Evolutionary conservation across 2,329 filamentous ascomycete species (phyloP), one percentile per base, ranked within the genome.

Genomic region (Hawksworthiomyces lignivorus): DNA sequence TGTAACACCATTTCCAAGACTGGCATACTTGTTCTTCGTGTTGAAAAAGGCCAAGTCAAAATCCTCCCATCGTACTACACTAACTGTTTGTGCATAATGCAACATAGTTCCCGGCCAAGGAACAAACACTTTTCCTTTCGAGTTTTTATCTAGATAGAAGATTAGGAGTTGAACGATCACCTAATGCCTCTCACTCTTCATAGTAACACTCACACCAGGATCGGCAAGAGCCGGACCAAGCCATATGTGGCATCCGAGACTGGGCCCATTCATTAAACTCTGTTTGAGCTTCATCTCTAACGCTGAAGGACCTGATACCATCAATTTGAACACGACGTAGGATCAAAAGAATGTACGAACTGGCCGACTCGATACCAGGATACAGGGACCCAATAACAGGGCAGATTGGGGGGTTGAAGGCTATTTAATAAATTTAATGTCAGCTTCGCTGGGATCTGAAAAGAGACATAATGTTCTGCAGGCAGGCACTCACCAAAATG

Each of bases 331-430:
- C 35, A 7, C 72, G 72, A 27, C 52, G 54, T 27, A 74, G 66
- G 17, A 65, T 56, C 21, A 62, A 57, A 7, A 70, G 57, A 41
- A 76, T 67, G 55, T 73, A 73, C 40, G 43, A 28, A 31, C 31
- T 28, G 15, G 39, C 29, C 12, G 39, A 26, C 38, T 49, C 40
- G 31, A 50, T 24, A 4, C 21, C 22, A 11, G 36, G 26, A 4
- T 28, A 20, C 3, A 40, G 14, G 3, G 30, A 28, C 5, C 44
- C 33, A 15, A 36, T 11, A 17, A 36, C 44, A 21, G 34, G 34
- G 19, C 36, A 31, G 8, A 42, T n/a, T 5, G 44, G 36, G 8
- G 21, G 21, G 18, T 39, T 38, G 14, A 36, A 36, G 2, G 35
- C 44, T 14, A 28, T 15, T 2, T n/a, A n/a, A n/a, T n/a, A n/a